These are phyloP conservation scores for Porphyrellus sp. DNA, from an alignment of 1,284 basidiomycete species.

Conservation along the genomic window DNA sequence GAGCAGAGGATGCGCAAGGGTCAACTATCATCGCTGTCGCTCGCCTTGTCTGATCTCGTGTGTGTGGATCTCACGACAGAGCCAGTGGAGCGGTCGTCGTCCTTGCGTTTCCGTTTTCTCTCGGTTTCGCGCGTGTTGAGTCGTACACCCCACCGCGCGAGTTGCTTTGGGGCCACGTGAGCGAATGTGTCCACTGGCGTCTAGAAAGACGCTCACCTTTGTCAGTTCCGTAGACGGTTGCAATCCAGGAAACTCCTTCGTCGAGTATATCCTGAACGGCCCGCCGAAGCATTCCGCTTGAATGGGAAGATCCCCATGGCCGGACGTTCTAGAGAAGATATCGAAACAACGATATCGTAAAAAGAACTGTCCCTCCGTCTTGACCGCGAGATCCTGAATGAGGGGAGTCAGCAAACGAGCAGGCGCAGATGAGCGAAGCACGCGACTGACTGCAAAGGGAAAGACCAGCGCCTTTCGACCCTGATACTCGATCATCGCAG, in stretches of 20 bases:
- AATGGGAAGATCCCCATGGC: slow-evolving; percentile 42
- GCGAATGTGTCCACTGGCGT: neutral
- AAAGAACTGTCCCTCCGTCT: slow-evolving; percentile 62
- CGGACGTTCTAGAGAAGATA: slow-evolving; percentile 46
- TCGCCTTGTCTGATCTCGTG: slow-evolving; percentile 14
- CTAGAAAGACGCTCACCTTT: slow-evolving; percentile 44
- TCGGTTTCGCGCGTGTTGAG: slow-evolving; percentile 70
- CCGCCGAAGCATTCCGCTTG: slow-evolving; percentile 72
- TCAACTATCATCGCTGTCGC: slow-evolving; percentile 31
- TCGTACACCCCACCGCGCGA: slow-evolving; percentile 65
- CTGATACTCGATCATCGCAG: slow-evolving; percentile 54
- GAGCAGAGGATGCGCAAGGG: neutral
- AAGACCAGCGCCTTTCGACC: slow-evolving; percentile 64
- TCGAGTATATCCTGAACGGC: slow-evolving; percentile 68
- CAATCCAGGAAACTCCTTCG: slow-evolving; percentile 76
- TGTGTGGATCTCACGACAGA: slow-evolving; percentile 7
- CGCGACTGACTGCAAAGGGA: slow-evolving; percentile 60
- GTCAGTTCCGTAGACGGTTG: slow-evolving; percentile 71
- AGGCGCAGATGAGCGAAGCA: too few relatives aligned
- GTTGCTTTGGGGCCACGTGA: slow-evolving; percentile 42
- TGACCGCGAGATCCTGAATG: slow-evolving; percentile 52
- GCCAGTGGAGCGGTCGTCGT: slow-evolving; percentile 21
- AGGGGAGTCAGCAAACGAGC: slow-evolving; percentile 5
- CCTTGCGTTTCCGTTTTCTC: slow-evolving; percentile 54
- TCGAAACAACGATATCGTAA: slow-evolving; percentile 69